A percentile compares a stretch with the other conserved stretches of the same genome.
Conservation (phyloP, 2,329 filamentous ascomycete species). For the Peltaster fructicola region DNA sequence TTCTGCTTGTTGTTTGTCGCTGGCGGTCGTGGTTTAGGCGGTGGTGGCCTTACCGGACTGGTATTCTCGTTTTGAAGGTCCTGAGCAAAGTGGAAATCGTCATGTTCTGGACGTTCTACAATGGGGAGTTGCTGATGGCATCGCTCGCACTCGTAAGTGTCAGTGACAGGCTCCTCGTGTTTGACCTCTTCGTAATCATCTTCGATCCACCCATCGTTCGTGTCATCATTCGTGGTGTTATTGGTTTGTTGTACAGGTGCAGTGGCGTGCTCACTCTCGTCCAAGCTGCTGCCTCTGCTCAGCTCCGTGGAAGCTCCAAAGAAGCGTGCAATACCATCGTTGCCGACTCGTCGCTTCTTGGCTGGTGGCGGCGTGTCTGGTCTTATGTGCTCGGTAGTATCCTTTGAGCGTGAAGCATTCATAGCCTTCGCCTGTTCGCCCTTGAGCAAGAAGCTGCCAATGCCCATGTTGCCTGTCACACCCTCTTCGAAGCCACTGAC, state of each 20-base stretch:
- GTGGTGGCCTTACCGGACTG: slow-evolving; percentile 8
- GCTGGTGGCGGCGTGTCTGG: slow-evolving; percentile 11
- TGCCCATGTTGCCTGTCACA: slow-evolving; percentile 65
- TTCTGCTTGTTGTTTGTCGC: slow-evolving; percentile 3
- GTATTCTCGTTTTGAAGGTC: slow-evolving; percentile 55
- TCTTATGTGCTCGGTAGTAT: too few relatives aligned
- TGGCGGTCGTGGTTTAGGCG: slow-evolving; percentile 9
- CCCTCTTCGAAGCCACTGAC: slow-evolving; percentile 89
- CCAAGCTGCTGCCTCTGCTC: slow-evolving; percentile 7
- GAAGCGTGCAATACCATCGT: slow-evolving; percentile 19
- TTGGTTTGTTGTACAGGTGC: slow-evolving; percentile 1
- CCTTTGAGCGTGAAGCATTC: slow-evolving; percentile 12
- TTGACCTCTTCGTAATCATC: slow-evolving; percentile 1
- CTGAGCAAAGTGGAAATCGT: slow-evolving; percentile 89
- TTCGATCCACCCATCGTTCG: slow-evolving; percentile 1
- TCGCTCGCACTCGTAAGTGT: slow-evolving; percentile 39
- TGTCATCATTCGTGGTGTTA: slow-evolving; percentile 2
- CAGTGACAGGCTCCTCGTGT: slow-evolving; percentile 8
- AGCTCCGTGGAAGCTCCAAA: slow-evolving; percentile 13
- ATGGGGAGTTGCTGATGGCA: slow-evolving; percentile 45
- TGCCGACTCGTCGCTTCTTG: slow-evolving; percentile 21
- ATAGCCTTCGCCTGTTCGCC: slow-evolving; percentile 38
- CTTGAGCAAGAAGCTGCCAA: slow-evolving; percentile 67
- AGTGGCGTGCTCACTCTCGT: slow-evolving; percentile 3
- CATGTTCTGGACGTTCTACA: slow-evolving; percentile 52